These are phyloP conservation scores for Zelonia costaricensis DNA, from an alignment of 208 protist species.

Conservation along the genomic window DNA sequence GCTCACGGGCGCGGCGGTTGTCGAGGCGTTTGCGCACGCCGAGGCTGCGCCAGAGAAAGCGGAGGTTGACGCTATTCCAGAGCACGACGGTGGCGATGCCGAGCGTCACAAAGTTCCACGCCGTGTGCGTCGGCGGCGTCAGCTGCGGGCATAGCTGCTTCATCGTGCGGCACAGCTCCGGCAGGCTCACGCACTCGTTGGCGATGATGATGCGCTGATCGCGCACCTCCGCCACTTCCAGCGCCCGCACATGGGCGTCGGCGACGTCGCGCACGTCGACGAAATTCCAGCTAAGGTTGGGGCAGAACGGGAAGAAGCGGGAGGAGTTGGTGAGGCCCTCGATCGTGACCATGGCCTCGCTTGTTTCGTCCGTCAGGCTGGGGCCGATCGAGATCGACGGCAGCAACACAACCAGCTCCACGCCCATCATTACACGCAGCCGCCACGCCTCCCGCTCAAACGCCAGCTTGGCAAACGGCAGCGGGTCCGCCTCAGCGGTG, in stretches of 20 bases:
- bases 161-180: constrained; percentile 72
- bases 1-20: constrained; percentile 47
- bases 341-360: constrained; percentile 77
- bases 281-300: constrained; percentile 90
- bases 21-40: constrained; percentile 80
- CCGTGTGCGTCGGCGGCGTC: constrained; percentile 71
- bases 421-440: constrained; percentile 85
- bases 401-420: constrained; percentile 88
- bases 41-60: constrained; percentile 83
- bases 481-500: constrained; percentile 63
- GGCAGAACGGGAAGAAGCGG: constrained; percentile 74
- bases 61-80: constrained; percentile 55
- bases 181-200: constrained; percentile 70
- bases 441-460: constrained; percentile 92
- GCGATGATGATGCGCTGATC: constrained; percentile 89
- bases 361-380: constrained; percentile 79
- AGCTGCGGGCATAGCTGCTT: constrained; percentile 79
- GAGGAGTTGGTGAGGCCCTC: constrained; percentile 72
- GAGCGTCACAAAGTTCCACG: constrained; percentile 81
- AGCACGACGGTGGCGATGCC: constrained; percentile 52
- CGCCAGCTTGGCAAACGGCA: constrained; percentile 76
- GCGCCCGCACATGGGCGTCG: constrained; percentile 79
- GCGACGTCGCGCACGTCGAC: constrained; percentile 91
- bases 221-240: constrained; percentile 67
- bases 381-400: constrained; percentile 86